phyloP scores from a whole-genome alignment of 306 rosid genomes.

The Mimosa pudica region DNA sequence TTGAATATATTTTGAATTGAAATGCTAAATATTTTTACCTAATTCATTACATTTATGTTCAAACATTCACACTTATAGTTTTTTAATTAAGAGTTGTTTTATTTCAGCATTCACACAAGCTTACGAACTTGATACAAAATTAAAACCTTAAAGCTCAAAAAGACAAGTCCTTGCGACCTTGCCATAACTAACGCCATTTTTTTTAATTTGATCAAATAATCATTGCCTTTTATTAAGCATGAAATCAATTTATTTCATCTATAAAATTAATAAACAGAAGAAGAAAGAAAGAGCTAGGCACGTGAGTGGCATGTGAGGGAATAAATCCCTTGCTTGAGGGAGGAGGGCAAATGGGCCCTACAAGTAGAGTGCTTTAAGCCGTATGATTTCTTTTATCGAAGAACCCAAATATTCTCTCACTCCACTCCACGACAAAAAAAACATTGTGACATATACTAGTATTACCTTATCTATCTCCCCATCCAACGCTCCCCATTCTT shows the following conservation, averaged over 20 bases:
- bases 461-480: conserved; percentile 11
- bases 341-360: conserved; percentile 53
- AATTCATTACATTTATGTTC: no score
- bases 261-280: not conserved
- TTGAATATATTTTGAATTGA: not conserved
- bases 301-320: conserved; percentile 35
- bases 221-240: no score
- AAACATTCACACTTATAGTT: no score
- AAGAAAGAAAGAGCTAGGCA: not conserved
- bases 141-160: no score
- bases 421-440: conserved; percentile 22
- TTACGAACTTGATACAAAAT: no score
- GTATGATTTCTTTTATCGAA: conserved; percentile 55
- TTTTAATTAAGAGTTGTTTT: no score
- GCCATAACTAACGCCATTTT: no score
- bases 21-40: no score
- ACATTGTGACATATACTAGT: conserved; percentile 23
- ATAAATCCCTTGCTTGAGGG: conserved; percentile 70
- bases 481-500: conserved; percentile 28
- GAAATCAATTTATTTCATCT: not conserved
- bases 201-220: no score
- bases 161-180: no score
- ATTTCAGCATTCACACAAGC: no score
- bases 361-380: conserved; percentile 56
- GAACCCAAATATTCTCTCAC: conserved; percentile 72